Percentiles rank a stretch among this genome's conserved stretches.
Evolutionary conservation across 1,284 basidiomycete species (phyloP).

Genomic region (Sporisorium scitamineum): DNA sequence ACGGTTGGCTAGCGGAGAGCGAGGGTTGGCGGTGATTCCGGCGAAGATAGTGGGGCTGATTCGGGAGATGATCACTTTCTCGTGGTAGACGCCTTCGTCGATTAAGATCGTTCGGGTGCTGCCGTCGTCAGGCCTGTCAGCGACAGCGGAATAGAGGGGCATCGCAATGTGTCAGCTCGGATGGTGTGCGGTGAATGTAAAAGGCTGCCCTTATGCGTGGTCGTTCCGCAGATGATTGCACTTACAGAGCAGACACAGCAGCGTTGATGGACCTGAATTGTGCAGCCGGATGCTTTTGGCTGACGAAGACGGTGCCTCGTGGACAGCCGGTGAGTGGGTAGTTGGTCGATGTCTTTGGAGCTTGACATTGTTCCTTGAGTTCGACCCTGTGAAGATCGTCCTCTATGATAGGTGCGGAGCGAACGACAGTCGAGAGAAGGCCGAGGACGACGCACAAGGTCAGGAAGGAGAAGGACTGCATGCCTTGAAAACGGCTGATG

Average conservation of each 20-base stretch:
- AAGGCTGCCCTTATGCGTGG: slow-evolving; percentile 10
- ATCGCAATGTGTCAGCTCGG: background rate
- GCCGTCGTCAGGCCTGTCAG: slow-evolving; percentile 30
- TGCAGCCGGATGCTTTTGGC: slow-evolving; percentile 19
- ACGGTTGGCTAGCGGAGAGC: slow-evolving; percentile 9
- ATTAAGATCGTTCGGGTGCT: slow-evolving; percentile 26
- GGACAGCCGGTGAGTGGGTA: slow-evolving; percentile 28
- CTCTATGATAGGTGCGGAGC: background rate
- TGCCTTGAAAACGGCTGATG: background rate
- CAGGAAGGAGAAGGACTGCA: background rate
- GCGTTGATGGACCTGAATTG: slow-evolving; percentile 19
- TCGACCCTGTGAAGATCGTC: background rate
- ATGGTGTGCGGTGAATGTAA: background rate
- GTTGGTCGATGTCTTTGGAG: slow-evolving; percentile 4
- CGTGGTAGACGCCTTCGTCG: slow-evolving; percentile 34
- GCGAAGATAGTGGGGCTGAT: slow-evolving; percentile 28
- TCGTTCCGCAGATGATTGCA: background rate
- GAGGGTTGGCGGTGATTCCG: slow-evolving; percentile 17
- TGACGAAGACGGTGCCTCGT: slow-evolving; percentile 29
- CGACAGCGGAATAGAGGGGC: background rate
- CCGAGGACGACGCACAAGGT: background rate
- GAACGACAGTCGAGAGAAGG: background rate
- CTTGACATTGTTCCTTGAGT: slow-evolving; percentile 24
- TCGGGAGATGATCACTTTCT: slow-evolving; percentile 30
- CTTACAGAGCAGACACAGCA: slow-evolving; percentile 31